These are phyloP conservation scores for Tetrapisispora namnaoensis DNA, from an alignment of 805 yeast genomes.

Conservation along the genomic window DNA sequence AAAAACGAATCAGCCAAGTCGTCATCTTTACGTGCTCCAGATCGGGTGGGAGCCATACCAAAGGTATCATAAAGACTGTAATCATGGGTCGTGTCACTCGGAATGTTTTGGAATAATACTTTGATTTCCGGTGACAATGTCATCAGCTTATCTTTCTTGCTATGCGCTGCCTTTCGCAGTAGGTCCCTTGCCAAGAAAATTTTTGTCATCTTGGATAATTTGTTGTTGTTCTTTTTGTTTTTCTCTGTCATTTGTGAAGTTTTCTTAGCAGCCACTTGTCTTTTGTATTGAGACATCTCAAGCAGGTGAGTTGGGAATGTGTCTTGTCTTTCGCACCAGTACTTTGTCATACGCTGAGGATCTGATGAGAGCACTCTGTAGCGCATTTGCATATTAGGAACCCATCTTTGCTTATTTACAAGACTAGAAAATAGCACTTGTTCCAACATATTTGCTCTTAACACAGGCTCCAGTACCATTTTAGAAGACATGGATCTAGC, in stretches of 20 bases:
- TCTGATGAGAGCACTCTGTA: conserved; percentile 18
- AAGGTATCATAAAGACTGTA: conserved; percentile 53
- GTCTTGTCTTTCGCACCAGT: conserved; percentile 12
- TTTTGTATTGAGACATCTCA: background rate
- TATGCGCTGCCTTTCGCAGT: background rate
- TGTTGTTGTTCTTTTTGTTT: background rate
- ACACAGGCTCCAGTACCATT: conserved; percentile 40
- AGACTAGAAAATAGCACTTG: conserved; percentile 19
- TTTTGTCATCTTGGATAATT: conserved; percentile 1
- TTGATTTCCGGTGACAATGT: background rate
- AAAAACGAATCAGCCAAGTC: conserved; percentile 59
- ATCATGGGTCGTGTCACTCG: background rate
- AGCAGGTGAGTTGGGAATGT: background rate
- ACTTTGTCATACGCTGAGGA: conserved; percentile 24
- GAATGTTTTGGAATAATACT: background rate
- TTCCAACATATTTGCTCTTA: conserved; percentile 47
- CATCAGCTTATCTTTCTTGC: background rate
- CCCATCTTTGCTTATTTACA: conserved; percentile 2
- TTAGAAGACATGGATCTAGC: conserved; percentile 40
- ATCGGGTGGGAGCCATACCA: conserved; percentile 50
- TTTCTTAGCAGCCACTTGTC: background rate
- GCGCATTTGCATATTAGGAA: background rate
- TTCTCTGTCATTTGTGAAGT: background rate
- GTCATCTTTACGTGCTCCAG: conserved; percentile 41
- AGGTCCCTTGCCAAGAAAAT: conserved; percentile 4